phyloP scores from a whole-genome alignment of 768 basidiomycete genomes.

The Glaciozyma martinii region DNA sequence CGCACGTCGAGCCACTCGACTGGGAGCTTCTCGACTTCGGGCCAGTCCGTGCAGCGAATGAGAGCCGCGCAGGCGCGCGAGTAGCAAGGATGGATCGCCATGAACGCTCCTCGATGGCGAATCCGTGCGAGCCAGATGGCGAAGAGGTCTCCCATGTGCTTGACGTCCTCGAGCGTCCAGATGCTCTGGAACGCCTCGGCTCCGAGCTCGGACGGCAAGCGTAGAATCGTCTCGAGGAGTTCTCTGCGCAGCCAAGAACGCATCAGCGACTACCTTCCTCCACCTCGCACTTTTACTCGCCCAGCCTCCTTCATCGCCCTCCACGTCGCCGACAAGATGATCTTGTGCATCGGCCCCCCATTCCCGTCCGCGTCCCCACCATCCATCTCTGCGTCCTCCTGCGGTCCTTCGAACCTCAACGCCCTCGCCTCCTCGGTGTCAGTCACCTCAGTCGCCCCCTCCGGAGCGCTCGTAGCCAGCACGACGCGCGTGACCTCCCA shows the following conservation, averaged over 20 bases:
- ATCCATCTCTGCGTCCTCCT: background rate
- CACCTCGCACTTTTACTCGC: background rate
- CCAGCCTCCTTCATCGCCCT: conserved; percentile 29
- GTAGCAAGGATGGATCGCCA: conserved; percentile 26
- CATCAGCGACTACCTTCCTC: background rate
- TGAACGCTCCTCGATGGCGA: conserved; percentile 26
- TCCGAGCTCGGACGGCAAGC: conserved; percentile 22
- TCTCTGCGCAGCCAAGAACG: background rate
- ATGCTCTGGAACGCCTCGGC: conserved; percentile 8
- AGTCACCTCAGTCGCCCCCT: conserved; percentile 5
- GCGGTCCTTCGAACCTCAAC: background rate
- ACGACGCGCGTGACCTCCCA: conserved; percentile 26
- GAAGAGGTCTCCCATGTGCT: conserved; percentile 23
- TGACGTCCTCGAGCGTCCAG: conserved; percentile 21
- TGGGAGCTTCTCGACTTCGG: conserved; percentile 16
- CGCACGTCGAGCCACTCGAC: conserved; percentile 24
- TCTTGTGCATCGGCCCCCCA: conserved; percentile 25
- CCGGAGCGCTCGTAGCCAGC: conserved; percentile 17
- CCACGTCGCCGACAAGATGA: conserved; percentile 29
- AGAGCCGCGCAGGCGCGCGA: conserved; percentile 17
- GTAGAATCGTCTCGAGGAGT: conserved; percentile 29
- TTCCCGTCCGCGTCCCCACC: background rate
- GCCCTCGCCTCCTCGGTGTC: conserved; percentile 32
- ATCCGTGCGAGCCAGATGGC: conserved; percentile 21
- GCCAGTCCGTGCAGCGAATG: conserved; percentile 19